Base-by-base conservation (phyloP, 192 early-diverging fungal species). In the Piromyces sp. region DNA sequence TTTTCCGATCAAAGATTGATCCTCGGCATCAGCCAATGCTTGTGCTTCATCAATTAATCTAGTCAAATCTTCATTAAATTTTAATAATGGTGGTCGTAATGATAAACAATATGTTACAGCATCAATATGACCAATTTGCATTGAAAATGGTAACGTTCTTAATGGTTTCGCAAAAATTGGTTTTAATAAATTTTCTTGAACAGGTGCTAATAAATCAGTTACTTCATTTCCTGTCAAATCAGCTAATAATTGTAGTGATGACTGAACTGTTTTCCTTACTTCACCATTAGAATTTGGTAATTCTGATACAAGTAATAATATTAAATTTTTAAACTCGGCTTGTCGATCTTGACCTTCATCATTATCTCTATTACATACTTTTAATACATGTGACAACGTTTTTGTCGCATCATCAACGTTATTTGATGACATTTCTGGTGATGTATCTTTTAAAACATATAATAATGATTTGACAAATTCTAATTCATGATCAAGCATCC, bases 81-180 rank as follows among this genome's bases (percentile, higher is more conserved):
- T 89, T 29, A 99, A 84, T 80, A 99, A 90, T 5, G 96, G 93
- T 79, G 97, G 96, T 26, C 91, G 87, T 31, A 99, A 86, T 0
- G 93, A 90, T 78, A 99, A 86, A 82, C 96, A 98, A 85, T 97
- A 99, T 0, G 96, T 98, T 80, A 99, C 96, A 6, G 97, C 97
- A 82, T 99, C 98, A 82, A 97, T 98, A 84, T 98, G 93, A 22
- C 97, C 98, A 36, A 99, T 99, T 85, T 99, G 98, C 93, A 98
- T 95, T 79, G 94, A 90, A 86, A 95, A 94, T 0, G 98, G 96
- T 30, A 99, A 89, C 0, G 97, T 96, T 13, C 97, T 93, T 80
- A 99, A 88, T 7, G 98, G 98, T 85, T 98, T 97, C 36, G 95
- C 91, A 86, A 97, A 99, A 80, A 99, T 99, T 9, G 96, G 96